Evolutionary conservation across 2,329 filamentous ascomycete genomes (phyloP), one percentile per base, ranked within the genome.

Genomic region (Alternaria sp.): DNA sequence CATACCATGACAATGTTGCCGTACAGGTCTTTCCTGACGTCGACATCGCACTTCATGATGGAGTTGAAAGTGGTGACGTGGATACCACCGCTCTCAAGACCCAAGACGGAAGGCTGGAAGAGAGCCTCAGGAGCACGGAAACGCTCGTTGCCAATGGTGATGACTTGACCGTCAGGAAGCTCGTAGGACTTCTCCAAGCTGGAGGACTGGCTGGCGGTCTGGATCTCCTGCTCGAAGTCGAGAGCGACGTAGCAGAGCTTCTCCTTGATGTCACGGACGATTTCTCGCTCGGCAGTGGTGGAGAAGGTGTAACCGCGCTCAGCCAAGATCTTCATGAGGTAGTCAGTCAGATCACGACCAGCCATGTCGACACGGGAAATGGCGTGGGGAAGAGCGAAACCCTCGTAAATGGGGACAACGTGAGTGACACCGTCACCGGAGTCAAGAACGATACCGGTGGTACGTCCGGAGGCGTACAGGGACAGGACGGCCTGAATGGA

Each of bases 41-140:
- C 95, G 84, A 99, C 94, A 85, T 99, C 95, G 85, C 95, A 98
- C 92, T 99, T 99, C 93, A 98, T 98, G 91, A 99, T 97, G 79
- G 95, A 98, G 91, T 98, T 98, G 92, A 97, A 98, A 78, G 95
- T 98, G 82, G 94, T 98, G 81, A 97, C 94, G 87, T 98, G 95
- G 85, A 99, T 98, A 86, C 95, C 95, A 81, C 94, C 94, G 83
- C 90, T 93, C 87, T 99, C 95, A 79, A 97, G 94, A 90, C 95
- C 95, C 76, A 99, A 87, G 76, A 98, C 94, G 73, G 91, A 95
- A 81, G 95, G 95, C 88, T 97, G 93, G 94, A 99, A 99, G 79
- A 99, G 92, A 84, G 95, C 94, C 88, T 99, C 95, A 75, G 95
- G 95, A 82, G 94, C 94, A 86, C 95, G 94, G 94, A 99, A 99